phyloP scores from a whole-genome alignment of 352 stramenopile genomes.

The Phytophthora tubulina region DNA sequence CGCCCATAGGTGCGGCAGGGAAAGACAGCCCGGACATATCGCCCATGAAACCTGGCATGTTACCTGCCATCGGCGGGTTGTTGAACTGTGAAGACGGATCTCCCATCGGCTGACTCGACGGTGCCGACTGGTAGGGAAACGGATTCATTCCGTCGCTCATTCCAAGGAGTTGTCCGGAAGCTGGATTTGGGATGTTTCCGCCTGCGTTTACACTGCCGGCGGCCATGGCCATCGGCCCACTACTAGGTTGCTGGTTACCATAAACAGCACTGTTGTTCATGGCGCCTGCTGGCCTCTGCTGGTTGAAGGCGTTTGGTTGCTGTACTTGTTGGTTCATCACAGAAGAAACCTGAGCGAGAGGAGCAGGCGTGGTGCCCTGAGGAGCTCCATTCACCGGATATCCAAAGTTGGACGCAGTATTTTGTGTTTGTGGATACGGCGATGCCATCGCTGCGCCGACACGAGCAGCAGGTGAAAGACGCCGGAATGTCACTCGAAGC shows the following conservation, averaged over 20 bases:
- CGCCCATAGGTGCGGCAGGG: slow-evolving; percentile 24
- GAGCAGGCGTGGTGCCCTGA: slow-evolving; percentile 5
- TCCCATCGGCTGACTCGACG: slow-evolving; percentile 39
- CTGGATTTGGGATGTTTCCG: slow-evolving; percentile 18
- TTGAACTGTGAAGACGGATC: slow-evolving; percentile 40
- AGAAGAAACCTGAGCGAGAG: slow-evolving; percentile 23
- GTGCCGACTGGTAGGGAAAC: slow-evolving; percentile 43
- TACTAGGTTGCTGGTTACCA: slow-evolving; percentile 27
- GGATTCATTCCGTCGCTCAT: slow-evolving; percentile 40
- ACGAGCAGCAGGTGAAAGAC: slow-evolving; percentile 25
- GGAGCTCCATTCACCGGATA: slow-evolving; percentile 15
- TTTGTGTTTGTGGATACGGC: slow-evolving; percentile 14
- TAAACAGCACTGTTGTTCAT: slow-evolving; percentile 32
- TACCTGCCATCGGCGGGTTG: slow-evolving; percentile 24
- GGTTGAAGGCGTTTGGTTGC: slow-evolving; percentile 28
- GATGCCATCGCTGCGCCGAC: slow-evolving; percentile 2
- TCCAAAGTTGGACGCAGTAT: slow-evolving; percentile 6
- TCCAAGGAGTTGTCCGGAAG: slow-evolving; percentile 22
- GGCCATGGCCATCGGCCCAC: slow-evolving; percentile 21
- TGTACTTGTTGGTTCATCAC: slow-evolving; percentile 35
- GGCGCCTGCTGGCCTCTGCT: slow-evolving; percentile 8
- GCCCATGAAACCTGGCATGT: slow-evolving; percentile 41
- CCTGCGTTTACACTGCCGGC: slow-evolving; percentile 7
- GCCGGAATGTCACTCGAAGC: slow-evolving; percentile 77
- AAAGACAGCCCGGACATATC: slow-evolving; percentile 42